phyloP scores from a whole-genome alignment of 208 protist species.

The Leishmania tropica region DNA sequence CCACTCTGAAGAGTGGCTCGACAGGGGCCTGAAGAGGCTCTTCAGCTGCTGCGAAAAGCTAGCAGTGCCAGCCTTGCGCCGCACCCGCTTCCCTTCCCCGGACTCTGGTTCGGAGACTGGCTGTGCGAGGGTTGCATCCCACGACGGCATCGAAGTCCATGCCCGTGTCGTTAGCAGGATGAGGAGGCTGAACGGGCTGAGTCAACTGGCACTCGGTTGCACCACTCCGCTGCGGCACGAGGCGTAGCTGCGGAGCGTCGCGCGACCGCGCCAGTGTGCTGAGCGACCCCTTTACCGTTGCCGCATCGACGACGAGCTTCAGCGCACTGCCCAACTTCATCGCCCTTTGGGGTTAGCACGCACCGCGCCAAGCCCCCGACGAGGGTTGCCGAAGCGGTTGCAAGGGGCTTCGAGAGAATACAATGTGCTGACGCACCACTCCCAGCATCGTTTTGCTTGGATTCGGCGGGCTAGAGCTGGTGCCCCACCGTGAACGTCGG shows the following conservation, averaged over 20 bases:
- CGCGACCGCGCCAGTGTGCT: background rate
- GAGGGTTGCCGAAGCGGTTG: background rate
- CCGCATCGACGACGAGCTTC: too few relatives aligned
- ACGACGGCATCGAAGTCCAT: too few relatives aligned
- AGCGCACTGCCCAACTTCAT: background rate
- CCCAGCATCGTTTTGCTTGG: background rate
- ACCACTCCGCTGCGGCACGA: constrained; percentile 1
- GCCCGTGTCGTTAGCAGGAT: background rate
- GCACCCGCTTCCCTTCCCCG: too few relatives aligned
- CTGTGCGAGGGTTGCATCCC: too few relatives aligned
- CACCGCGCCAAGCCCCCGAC: background rate
- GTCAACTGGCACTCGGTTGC: background rate
- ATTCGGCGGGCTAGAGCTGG: background rate
- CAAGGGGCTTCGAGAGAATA: constrained; percentile 4
- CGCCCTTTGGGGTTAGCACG: background rate
- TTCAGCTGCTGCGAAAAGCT: constrained; percentile 13
- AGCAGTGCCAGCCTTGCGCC: too few relatives aligned
- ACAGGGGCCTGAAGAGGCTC: background rate
- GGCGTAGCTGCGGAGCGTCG: background rate
- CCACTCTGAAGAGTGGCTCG: background rate
- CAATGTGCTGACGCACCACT: constrained; percentile 8
- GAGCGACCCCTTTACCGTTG: too few relatives aligned
- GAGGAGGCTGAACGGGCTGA: constrained; percentile 1
- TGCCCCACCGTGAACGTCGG: background rate
- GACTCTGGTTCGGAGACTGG: too few relatives aligned